A percentile compares a stretch with the other conserved stretches of the same genome.
Evolutionary conservation across 805 yeast genomes (phyloP).

Genomic region (Candida gorgasii): DNA sequence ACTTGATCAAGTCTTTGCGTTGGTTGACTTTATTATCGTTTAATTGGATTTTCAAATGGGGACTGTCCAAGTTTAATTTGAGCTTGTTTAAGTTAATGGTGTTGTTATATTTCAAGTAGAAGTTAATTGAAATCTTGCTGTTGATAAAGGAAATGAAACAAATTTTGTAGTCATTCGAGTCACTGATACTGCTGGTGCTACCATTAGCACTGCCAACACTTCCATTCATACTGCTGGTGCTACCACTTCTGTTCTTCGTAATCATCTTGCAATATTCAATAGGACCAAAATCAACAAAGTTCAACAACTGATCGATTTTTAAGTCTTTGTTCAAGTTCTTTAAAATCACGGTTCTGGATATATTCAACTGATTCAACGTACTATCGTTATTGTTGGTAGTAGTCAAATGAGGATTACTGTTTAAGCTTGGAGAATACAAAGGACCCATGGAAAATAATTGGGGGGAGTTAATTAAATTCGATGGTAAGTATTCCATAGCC

Average conservation of each 20-base stretch:
- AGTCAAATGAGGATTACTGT: constrained; percentile 9
- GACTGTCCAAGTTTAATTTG: constrained; percentile 26
- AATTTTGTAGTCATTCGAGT: constrained; percentile 17
- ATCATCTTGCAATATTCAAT: constrained; percentile 57
- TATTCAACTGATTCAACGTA: constrained; percentile 34
- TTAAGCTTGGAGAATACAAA: neutral
- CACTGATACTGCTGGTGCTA: neutral
- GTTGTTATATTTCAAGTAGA: constrained; percentile 35
- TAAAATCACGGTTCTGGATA: constrained; percentile 38
- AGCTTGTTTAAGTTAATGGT: constrained; percentile 24
- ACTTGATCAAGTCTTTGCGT: constrained; percentile 36
- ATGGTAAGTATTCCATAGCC: constrained; percentile 13
- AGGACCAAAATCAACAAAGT: constrained; percentile 57
- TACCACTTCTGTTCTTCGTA: constrained; percentile 17
- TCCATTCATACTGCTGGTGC: neutral
- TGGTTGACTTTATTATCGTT: constrained; percentile 22
- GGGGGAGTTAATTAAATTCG: constrained; percentile 11
- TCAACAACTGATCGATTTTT: constrained; percentile 36
- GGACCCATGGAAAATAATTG: constrained; percentile 1
- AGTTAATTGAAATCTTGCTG: constrained; percentile 32
- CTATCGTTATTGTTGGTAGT: constrained; percentile 14
- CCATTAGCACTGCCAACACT: neutral
- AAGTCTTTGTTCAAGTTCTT: constrained; percentile 28
- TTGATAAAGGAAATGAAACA: constrained; percentile 41
- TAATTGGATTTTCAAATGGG: constrained; percentile 28